Evolutionary conservation across 129 eudicot species (phyloP).

Genomic region (Helianthus annuus): HanXRQr2.0-SUNRISE NC_035446.2:156739467-156739966

Average conservation of each 20-base stretch:
- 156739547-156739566: neutral
- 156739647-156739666: constrained; percentile 39
- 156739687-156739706: constrained; percentile 54
- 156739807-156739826: constrained; percentile 62
- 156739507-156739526: no score
- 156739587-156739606: constrained; percentile 46
- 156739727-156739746: constrained; percentile 44
- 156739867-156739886: constrained; percentile 39
- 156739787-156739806: constrained; percentile 61
- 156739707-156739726: constrained; percentile 55
- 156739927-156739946: constrained; percentile 56
- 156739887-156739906: constrained; percentile 61
- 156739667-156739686: constrained; percentile 49
- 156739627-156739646: constrained; percentile 36
- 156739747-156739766: constrained; percentile 57
- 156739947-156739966: constrained; percentile 46
- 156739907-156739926: constrained; percentile 71
- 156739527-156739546: neutral
- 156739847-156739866: constrained; percentile 54
- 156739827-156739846: constrained; percentile 59
- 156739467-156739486: no score
- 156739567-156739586: constrained; percentile 63
- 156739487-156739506: no score
- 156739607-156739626: constrained; percentile 47
- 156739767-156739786: constrained; percentile 66